Evolutionary conservation across 345 rosid species (phyloP), one percentile per base, ranked within the genome.

Genomic region (Aegle marmelos): DNA sequence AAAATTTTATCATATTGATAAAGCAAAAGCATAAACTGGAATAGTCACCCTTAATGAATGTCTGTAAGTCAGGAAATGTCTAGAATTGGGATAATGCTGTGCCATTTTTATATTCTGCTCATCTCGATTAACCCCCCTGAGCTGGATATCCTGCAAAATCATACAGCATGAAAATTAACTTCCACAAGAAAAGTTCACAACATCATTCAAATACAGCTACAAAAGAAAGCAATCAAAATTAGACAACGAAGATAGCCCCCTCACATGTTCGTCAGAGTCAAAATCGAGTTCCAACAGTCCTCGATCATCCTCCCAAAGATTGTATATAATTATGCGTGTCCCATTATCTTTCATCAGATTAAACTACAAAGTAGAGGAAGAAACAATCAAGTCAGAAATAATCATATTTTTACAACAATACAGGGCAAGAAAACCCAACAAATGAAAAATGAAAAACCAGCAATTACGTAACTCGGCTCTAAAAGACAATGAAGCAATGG

Each of bases 221-320:
- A 13, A 59, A 66, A 37, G 16, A 63, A 67, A 48, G 63, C 10
- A 41, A 82, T 69, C 31, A 76, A 9, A 73, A 31, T 67, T 48
- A 33, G 59, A 75, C 1, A 21, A 31, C 59, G 69, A 69, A 22
- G n/a, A 79, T 14, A 9, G n/a, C 72, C 76, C 28, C 76, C 94
- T 57, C 86, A 95, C 99, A 68, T 86, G 81, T 45, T 86, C 83
- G 80, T 95, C 94, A 45, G 91, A 60, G 76, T 90, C 91, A 82
- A 93, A 95, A 84, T 93, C 99, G 70, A 95, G 98, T 77, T 95
- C 99, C 70, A 81, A 80, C 59, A 87, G 78, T 78, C 98, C 97
- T 86, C 90, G 85, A 69, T 95, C 99, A 87, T 95, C 93, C 83
- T 93, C 98, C 99, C 99, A 95, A 62, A 95, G 89, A 78, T 95